phyloP scores from a whole-genome alignment of 306 rosid species.

The Prunus dulcis region DNA sequence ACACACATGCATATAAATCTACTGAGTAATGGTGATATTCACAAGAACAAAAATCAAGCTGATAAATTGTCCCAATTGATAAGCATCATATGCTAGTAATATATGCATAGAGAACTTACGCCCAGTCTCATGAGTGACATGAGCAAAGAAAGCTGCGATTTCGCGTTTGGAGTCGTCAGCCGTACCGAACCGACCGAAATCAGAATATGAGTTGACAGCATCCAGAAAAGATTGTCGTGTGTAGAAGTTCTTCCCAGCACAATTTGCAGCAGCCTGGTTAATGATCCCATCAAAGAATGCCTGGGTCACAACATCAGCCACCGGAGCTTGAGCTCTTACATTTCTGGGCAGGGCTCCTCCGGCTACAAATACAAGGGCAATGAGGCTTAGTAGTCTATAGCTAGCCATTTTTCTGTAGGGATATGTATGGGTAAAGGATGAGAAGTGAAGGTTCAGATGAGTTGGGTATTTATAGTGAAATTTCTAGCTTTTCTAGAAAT shows the following conservation, averaged over 20 bases:
- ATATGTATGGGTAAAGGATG: background rate
- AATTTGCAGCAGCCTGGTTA: slow-evolving; percentile 14
- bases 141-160: slow-evolving; percentile 38
- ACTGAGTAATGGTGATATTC: too few relatives aligned
- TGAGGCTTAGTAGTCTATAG: background rate
- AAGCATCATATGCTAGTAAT: too few relatives aligned
- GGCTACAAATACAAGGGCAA: background rate
- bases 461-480: background rate
- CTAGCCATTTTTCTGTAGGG: background rate
- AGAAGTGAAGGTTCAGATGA: background rate
- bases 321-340: background rate
- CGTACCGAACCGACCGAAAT: slow-evolving; percentile 8
- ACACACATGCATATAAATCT: too few relatives aligned
- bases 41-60: too few relatives aligned
- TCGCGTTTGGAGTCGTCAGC: slow-evolving; percentile 30
- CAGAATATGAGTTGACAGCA: slow-evolving; percentile 9
- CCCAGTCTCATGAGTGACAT: slow-evolving; percentile 32
- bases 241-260: slow-evolving; percentile 29
- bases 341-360: background rate
- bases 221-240: slow-evolving; percentile 28
- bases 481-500: background rate
- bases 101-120: slow-evolving; percentile 1
- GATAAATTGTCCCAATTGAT: background rate
- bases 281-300: slow-evolving; percentile 25
- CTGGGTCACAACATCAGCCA: slow-evolving; percentile 19